These are phyloP conservation scores for Erysimum pusillum DNA, from an alignment of 441 rosid genomes.

Conservation along the genomic window DNA sequence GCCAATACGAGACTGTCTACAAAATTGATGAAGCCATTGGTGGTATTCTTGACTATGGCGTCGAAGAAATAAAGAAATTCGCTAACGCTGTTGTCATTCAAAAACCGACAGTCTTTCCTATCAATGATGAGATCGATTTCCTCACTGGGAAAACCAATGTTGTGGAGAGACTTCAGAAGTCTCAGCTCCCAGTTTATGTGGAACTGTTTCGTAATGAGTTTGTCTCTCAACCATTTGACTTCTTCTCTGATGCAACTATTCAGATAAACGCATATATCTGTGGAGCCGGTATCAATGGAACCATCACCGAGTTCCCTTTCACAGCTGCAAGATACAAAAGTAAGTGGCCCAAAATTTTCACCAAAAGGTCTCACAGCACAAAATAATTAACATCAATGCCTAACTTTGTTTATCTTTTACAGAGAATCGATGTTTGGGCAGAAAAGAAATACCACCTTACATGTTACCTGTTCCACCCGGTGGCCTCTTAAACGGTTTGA, in stretches of 20 bases:
- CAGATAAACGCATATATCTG: conserved; percentile 57
- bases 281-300: conserved; percentile 53
- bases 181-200: conserved; percentile 62
- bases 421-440: conserved; percentile 66
- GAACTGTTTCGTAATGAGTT: conserved; percentile 71
- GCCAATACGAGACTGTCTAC: conserved; percentile 58
- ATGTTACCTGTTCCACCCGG: conserved; percentile 65
- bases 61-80: conserved; percentile 56
- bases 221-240: conserved; percentile 71
- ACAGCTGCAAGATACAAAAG: conserved; percentile 71
- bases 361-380: not conserved
- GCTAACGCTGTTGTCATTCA: conserved; percentile 58
- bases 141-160: conserved; percentile 47
- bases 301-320: conserved; percentile 69
- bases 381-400: too few species aligned
- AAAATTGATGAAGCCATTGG: conserved; percentile 56
- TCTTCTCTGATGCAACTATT: conserved; percentile 63
- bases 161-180: conserved; percentile 49
- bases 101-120: conserved; percentile 31
- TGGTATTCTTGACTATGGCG: conserved; percentile 45
- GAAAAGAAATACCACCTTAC: conserved; percentile 47
- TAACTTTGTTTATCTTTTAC: conserved; percentile 29
- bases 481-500: conserved; percentile 41
- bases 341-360: conserved; percentile 45
- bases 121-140: not conserved